Base-by-base conservation (phyloP, 179 eudicot genomes). In the Beta macrorhiza region DNA sequence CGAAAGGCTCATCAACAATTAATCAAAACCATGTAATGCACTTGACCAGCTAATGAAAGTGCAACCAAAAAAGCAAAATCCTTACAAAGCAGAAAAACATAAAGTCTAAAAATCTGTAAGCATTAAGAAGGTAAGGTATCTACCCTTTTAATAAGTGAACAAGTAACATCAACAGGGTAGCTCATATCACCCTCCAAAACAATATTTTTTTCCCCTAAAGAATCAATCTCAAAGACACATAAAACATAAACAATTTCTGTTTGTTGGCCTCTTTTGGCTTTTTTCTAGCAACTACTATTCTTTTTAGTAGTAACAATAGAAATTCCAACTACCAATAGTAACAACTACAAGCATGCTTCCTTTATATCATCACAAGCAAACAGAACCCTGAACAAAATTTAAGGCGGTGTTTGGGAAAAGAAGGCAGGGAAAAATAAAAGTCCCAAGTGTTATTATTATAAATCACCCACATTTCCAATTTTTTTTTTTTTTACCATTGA, bases 111-210 rank as follows among this genome's bases (percentile, higher is more conserved):
- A 82, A 75, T 76, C 75, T 82, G 76, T 47, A 75, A 62, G 51
- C 7, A 58, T 19, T 58, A 75, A 64, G 67, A 78, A 69, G 84
- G 78, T 29, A 76, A 82, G 79, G 80, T 79, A 82, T 85, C 87
- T 75, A 82, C 85, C 84, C 83, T 82, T 79, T 79, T 72, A n/a
- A 82, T 52, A 62, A 85, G 78, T 69, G 83, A 79, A 25, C 81
- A 85, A 70, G 80, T 79, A 44, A 82, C 62, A 79, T 82, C 79
- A 82, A 82, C 85, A 79, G 78, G 47, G 56, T 52, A 32, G 79
- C 83, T 85, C 86, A 84, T 77, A 37, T 80, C 74, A 76, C 73
- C 52, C 13, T 53, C 22, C 5, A 44, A 3, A 42, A 15, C 8
- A 6, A 20, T 52, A 61, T n/a, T 19, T 47, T 61, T 51, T 57